Conservation (phyloP, 768 basidiomycete species). For the Pleurotus cornucopiae region DNA sequence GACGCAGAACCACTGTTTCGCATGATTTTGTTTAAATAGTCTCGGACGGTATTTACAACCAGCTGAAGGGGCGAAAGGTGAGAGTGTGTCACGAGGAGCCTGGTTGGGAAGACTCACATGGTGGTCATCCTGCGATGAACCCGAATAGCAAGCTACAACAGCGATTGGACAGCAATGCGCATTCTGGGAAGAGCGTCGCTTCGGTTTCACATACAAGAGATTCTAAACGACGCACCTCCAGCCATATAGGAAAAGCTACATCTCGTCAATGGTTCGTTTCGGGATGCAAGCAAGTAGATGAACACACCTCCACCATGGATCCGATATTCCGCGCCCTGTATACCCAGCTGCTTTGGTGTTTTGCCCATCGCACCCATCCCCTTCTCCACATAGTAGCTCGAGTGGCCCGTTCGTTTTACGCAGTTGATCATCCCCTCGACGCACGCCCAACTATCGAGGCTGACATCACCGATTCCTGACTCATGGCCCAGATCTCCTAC, state of each 20-base stretch:
- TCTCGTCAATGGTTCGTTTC: slow-evolving; percentile 8
- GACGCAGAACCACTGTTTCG: slow-evolving; percentile 29
- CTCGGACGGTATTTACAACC: slow-evolving; percentile 59
- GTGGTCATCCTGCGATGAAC: slow-evolving; percentile 78
- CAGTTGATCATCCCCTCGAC: slow-evolving; percentile 79
- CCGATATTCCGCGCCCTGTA: slow-evolving; percentile 52
- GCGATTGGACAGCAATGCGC: slow-evolving; percentile 83
- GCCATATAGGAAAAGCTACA: slow-evolving; percentile 80
- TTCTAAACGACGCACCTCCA: slow-evolving; percentile 42
- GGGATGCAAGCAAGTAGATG: not conserved
- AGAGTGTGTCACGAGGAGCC: not conserved
- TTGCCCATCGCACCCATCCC: slow-evolving; percentile 83
- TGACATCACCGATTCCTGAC: slow-evolving; percentile 69
- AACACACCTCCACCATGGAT: slow-evolving; percentile 74
- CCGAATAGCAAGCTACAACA: slow-evolving; percentile 74
- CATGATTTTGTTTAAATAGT: slow-evolving; percentile 62
- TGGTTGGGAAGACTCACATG: slow-evolving; percentile 40
- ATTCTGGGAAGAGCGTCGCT: slow-evolving; percentile 40
- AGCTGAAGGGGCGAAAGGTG: slow-evolving; percentile 36
- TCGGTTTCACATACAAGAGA: slow-evolving; percentile 20
- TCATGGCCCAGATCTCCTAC: slow-evolving; percentile 73
- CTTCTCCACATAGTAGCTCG: slow-evolving; percentile 83
- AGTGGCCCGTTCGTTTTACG: slow-evolving; percentile 77
- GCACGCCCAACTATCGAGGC: slow-evolving; percentile 75
- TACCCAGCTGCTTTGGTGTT: slow-evolving; percentile 66